Evolutionary conservation across 805 yeast genomes (phyloP).

Genomic region (Lachancea waltii): DNA sequence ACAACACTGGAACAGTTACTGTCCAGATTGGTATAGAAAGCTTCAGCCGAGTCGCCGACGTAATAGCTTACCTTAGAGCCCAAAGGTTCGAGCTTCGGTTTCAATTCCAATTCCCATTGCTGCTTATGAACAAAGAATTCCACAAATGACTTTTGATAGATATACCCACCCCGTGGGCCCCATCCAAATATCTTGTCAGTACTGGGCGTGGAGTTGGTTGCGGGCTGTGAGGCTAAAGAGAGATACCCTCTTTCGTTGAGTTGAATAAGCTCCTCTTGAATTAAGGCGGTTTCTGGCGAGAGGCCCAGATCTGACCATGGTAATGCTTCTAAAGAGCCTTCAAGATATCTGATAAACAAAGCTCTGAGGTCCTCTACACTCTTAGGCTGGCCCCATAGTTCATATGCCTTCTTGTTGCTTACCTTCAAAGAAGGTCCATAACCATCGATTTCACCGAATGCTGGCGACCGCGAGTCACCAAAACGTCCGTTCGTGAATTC

Average conservation of each 20-base stretch:
- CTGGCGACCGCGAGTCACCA: slow-evolving; percentile 93
- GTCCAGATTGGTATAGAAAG: slow-evolving; percentile 55
- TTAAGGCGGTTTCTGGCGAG: slow-evolving; percentile 83
- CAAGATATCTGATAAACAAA: slow-evolving; percentile 65
- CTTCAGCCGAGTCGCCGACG: slow-evolving; percentile 56
- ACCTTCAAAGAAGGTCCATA: slow-evolving; percentile 89
- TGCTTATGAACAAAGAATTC: slow-evolving; percentile 73
- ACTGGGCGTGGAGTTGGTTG: slow-evolving; percentile 71
- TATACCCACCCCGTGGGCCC: slow-evolving; percentile 89
- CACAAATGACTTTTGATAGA: slow-evolving; percentile 92
- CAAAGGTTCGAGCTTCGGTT: slow-evolving; percentile 42
- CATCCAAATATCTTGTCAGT: slow-evolving; percentile 91
- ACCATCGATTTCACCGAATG: slow-evolving; percentile 96
- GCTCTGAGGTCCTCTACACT: slow-evolving; percentile 51
- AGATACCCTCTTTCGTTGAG: slow-evolving; percentile 69
- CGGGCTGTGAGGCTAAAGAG: slow-evolving; percentile 95
- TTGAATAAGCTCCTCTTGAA: slow-evolving; percentile 83
- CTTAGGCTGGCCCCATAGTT: slow-evolving; percentile 77
- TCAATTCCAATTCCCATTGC: slow-evolving; percentile 56
- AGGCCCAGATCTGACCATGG: slow-evolving; percentile 92
- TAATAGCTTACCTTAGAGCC: slow-evolving; percentile 62
- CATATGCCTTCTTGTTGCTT: slow-evolving; percentile 55
- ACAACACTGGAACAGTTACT: slow-evolving; percentile 65
- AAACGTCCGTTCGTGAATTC: slow-evolving; percentile 94
- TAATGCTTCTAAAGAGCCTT: slow-evolving; percentile 64